Conservation (phyloP, 345 rosid species). For the Eucalyptus melliodora region DNA sequence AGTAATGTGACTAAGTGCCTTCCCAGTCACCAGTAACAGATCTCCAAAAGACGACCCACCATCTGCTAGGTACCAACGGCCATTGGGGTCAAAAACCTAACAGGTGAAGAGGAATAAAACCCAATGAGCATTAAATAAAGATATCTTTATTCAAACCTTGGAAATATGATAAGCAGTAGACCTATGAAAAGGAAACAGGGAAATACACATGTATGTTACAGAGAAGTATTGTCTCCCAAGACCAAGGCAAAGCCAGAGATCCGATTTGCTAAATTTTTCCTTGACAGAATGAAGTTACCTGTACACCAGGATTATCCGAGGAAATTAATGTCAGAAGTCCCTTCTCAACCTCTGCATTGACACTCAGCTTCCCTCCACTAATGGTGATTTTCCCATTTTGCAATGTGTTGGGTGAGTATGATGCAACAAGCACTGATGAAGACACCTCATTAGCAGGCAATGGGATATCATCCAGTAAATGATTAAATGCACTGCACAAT, state of each 20-base stretch:
- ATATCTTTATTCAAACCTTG: background rate
- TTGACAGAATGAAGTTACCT: constrained; percentile 27
- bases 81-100: constrained; percentile 95
- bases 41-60: constrained; percentile 59
- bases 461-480: constrained; percentile 88
- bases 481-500: constrained; percentile 73
- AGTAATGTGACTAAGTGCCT: constrained; percentile 87
- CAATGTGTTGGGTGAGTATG: constrained; percentile 43
- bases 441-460: constrained; percentile 84
- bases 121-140: background rate
- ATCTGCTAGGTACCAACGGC: constrained; percentile 96
- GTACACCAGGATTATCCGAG: constrained; percentile 68
- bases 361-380: constrained; percentile 52
- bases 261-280: background rate
- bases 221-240: background rate
- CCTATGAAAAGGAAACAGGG: background rate
- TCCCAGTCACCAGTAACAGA: constrained; percentile 81
- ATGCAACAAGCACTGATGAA: constrained; percentile 76
- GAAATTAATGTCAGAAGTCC: constrained; percentile 82
- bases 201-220: background rate
- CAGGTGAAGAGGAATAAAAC: background rate
- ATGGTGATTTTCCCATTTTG: constrained; percentile 67
- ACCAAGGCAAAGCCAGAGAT: background rate
- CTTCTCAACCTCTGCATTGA: constrained; percentile 78
- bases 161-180: background rate